phyloP scores from a whole-genome alignment of 768 basidiomycete genomes.

The Gautieria morchelliformis region DNA sequence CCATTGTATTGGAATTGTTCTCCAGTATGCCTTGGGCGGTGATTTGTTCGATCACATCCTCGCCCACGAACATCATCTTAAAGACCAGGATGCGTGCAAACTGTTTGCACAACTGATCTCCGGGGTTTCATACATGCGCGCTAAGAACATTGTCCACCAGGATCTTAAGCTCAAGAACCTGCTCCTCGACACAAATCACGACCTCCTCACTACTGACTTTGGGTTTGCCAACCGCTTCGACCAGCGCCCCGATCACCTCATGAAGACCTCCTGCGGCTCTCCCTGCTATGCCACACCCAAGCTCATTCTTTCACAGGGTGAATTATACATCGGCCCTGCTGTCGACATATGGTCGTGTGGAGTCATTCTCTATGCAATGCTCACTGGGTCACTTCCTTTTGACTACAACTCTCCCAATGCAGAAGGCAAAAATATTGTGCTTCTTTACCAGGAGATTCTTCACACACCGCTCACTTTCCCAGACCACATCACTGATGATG shows the following conservation, averaged over 20 bases:
- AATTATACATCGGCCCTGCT: slow-evolving; percentile 92
- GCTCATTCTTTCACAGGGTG: slow-evolving; percentile 95
- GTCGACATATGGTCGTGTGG: no score
- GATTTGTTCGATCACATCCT: no score
- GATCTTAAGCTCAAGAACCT: no score
- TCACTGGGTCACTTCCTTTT: slow-evolving; percentile 96
- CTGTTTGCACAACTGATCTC: no score
- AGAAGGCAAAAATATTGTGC: slow-evolving; percentile 98
- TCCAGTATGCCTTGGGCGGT: no score
- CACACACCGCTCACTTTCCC: slow-evolving; percentile 95
- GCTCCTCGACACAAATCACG: no score
- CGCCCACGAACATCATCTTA: slow-evolving; percentile 89
- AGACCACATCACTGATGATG: slow-evolving; percentile 81
- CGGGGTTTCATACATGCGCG: no score
- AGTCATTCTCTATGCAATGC: slow-evolving; percentile 94
- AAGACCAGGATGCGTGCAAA: slow-evolving; percentile 90
- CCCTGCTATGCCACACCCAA: slow-evolving; percentile 99
- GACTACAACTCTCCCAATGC: slow-evolving; percentile 99
- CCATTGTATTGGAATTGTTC: no score
- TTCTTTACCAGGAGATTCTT: slow-evolving; percentile 97
- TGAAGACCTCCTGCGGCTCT: no score
- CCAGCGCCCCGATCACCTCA: no score
- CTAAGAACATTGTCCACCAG: no score
- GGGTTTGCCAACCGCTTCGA: slow-evolving; percentile 98
- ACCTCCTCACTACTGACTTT: no score